Conservation (phyloP, 1,284 basidiomycete species). For the Coriolopsis trogii region DNA sequence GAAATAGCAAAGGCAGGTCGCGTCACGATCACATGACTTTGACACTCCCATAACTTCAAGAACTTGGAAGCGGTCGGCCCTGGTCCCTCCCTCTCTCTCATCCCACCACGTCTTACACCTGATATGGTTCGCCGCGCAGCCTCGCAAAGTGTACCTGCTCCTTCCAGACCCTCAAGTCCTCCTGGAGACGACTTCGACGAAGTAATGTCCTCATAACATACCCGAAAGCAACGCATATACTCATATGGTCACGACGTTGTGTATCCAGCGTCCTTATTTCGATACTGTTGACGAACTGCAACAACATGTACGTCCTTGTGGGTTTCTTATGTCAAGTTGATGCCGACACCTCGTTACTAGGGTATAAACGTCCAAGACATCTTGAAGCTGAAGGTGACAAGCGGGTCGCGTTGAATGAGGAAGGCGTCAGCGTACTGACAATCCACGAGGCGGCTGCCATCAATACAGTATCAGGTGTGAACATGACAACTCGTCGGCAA, state of each 20-base stretch:
- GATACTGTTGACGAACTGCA: slow-evolving; percentile 89
- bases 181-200: slow-evolving; percentile 47
- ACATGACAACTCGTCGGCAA: slow-evolving; percentile 85
- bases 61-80: background rate
- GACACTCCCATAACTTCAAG: too few relatives aligned
- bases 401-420: too few relatives aligned
- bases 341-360: slow-evolving; percentile 40
- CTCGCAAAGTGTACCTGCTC: slow-evolving; percentile 34
- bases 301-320: slow-evolving; percentile 64
- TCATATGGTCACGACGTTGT: background rate
- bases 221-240: slow-evolving; percentile 1
- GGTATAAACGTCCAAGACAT: slow-evolving; percentile 96
- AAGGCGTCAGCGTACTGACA: too few relatives aligned
- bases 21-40: slow-evolving; percentile 6
- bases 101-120: background rate
- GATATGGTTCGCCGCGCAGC: slow-evolving; percentile 32
- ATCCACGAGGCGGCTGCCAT: slow-evolving; percentile 62
- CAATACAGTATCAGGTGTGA: slow-evolving; percentile 80
- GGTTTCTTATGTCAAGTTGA: background rate
- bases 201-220: slow-evolving; percentile 25
- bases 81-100: background rate
- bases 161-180: slow-evolving; percentile 42
- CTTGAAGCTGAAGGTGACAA: slow-evolving; percentile 80
- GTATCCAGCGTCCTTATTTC: slow-evolving; percentile 65
- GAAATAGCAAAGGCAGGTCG: too few relatives aligned